phyloP scores from a whole-genome alignment of 768 basidiomycete genomes.

The Boletus vermiculosoides region DNA sequence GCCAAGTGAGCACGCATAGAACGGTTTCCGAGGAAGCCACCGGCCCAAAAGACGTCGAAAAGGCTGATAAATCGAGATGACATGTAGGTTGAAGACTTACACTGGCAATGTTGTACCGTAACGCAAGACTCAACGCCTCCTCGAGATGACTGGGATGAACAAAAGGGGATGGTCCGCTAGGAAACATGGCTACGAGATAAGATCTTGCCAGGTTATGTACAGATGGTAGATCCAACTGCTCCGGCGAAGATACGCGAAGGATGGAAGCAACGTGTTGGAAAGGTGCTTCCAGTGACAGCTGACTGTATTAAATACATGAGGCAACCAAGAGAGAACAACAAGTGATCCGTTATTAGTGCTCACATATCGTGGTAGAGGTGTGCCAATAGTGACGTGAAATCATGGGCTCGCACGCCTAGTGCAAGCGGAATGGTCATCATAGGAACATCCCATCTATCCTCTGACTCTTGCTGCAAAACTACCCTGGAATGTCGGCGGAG shows the following conservation, averaged over 20 bases:
- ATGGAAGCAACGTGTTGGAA: slow-evolving; percentile 52
- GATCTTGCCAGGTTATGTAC: slow-evolving; percentile 47
- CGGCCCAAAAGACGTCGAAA: not conserved
- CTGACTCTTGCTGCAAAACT: slow-evolving; percentile 2
- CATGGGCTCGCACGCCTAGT: slow-evolving; percentile 39
- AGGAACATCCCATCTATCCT: slow-evolving; percentile 9
- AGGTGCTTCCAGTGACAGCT: slow-evolving; percentile 42
- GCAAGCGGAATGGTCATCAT: slow-evolving; percentile 37
- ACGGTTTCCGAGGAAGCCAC: not conserved
- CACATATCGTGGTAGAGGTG: slow-evolving; percentile 70
- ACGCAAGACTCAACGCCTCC: slow-evolving; percentile 54
- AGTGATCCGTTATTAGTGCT: slow-evolving; percentile 28
- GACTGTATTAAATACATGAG: slow-evolving; percentile 39
- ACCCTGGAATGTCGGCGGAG: slow-evolving; percentile 49
- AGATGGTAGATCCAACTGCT: slow-evolving; percentile 55
- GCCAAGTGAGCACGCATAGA: not conserved
- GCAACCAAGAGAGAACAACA: not conserved
- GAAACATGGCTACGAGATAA: slow-evolving; percentile 47
- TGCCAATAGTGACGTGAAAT: slow-evolving; percentile 57
- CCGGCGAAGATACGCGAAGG: slow-evolving; percentile 55
- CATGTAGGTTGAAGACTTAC: slow-evolving; percentile 38
- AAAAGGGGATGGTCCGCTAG: slow-evolving; percentile 46
- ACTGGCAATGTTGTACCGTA: slow-evolving; percentile 43
- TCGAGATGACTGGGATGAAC: slow-evolving; percentile 43
- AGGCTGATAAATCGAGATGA: not conserved